These are phyloP conservation scores for Tuber umbilicatum DNA, from an alignment of 495 filamentous ascomycete species.

Conservation along the genomic window DNA sequence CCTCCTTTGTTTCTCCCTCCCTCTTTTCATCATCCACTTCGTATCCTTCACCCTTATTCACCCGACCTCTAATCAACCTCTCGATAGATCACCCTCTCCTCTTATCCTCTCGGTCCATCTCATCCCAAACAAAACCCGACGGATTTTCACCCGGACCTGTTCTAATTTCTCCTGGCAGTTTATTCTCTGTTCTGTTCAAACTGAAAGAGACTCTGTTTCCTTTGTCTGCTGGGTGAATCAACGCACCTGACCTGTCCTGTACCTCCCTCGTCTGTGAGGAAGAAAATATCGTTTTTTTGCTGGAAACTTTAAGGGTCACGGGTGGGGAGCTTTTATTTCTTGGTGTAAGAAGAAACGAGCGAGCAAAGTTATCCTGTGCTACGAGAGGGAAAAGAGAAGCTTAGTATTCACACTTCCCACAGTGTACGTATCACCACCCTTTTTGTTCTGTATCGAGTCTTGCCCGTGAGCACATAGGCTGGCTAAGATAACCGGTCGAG, in stretches of 20 bases:
- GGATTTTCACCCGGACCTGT: not conserved
- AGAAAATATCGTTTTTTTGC: conserved; percentile 39
- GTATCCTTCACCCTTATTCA: conserved; percentile 6
- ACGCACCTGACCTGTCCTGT: conserved; percentile 35
- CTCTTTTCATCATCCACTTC: conserved; percentile 11
- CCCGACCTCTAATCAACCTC: conserved; percentile 12
- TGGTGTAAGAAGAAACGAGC: conserved; percentile 40
- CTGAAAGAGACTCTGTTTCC: conserved; percentile 39
- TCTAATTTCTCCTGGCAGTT: conserved; percentile 11
- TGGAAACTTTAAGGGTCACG: conserved; percentile 32
- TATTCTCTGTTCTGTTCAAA: conserved; percentile 37
- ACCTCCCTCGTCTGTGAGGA: conserved; percentile 37
- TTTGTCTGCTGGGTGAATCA: conserved; percentile 36
- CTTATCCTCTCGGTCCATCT: not conserved
- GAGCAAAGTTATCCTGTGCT: conserved; percentile 38
- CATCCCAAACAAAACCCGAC: not conserved
- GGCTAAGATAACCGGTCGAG: conserved; percentile 7
- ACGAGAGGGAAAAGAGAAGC: conserved; percentile 32
- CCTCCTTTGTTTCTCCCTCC: conserved; percentile 16
- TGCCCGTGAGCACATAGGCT: conserved; percentile 9
- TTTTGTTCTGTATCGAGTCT: conserved; percentile 40
- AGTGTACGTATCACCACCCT: conserved; percentile 44
- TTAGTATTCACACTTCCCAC: conserved; percentile 39
- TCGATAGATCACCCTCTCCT: not conserved
- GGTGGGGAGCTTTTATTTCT: conserved; percentile 37